phyloP scores from a whole-genome alignment of 1,139 yeast genomes.

The Candida tunisiensis region DNA sequence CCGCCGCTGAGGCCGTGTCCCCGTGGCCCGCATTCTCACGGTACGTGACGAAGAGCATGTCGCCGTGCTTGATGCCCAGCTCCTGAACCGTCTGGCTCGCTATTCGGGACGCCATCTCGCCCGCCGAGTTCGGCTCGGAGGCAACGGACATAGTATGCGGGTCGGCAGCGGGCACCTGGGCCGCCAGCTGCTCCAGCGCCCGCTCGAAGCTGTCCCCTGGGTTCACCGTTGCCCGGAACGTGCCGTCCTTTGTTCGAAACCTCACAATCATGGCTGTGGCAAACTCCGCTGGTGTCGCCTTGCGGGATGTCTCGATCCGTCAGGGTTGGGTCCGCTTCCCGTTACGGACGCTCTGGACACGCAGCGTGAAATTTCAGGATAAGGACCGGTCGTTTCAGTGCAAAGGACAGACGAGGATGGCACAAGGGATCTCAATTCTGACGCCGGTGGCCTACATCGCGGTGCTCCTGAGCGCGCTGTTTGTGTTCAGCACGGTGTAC shows the following conservation, averaged over 20 bases:
- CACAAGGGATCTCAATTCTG: slow-evolving; percentile 44
- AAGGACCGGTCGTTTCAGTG: neutral
- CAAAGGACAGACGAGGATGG: slow-evolving; percentile 9
- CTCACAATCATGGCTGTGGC: slow-evolving; percentile 51
- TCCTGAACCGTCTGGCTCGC: slow-evolving; percentile 30
- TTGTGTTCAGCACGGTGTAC: slow-evolving; percentile 58
- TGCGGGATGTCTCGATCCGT: neutral
- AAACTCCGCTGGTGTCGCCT: neutral
- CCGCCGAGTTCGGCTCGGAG: slow-evolving; percentile 31
- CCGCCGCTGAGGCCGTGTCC: slow-evolving; percentile 4
- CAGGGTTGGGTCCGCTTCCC: too few species aligned
- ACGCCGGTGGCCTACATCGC: slow-evolving; percentile 75
- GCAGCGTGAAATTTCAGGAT: neutral
- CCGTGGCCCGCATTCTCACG: slow-evolving; percentile 10
- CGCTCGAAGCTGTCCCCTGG: slow-evolving; percentile 29
- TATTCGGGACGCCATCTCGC: slow-evolving; percentile 27
- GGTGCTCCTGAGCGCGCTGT: slow-evolving; percentile 51
- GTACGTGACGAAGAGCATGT: slow-evolving; percentile 48
- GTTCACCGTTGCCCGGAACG: slow-evolving; percentile 47
- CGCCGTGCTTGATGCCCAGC: slow-evolving; percentile 68
- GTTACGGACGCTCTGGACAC: neutral
- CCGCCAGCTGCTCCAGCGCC: slow-evolving; percentile 25
- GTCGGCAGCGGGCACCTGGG: slow-evolving; percentile 11
- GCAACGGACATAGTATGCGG: slow-evolving; percentile 10
- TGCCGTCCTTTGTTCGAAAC: slow-evolving; percentile 74